A percentile compares a stretch with the other conserved stretches of the same genome.
Evolutionary conservation across 495 filamentous ascomycete genomes (phyloP).

Genomic region (Penicillium pancosmium): DNA sequence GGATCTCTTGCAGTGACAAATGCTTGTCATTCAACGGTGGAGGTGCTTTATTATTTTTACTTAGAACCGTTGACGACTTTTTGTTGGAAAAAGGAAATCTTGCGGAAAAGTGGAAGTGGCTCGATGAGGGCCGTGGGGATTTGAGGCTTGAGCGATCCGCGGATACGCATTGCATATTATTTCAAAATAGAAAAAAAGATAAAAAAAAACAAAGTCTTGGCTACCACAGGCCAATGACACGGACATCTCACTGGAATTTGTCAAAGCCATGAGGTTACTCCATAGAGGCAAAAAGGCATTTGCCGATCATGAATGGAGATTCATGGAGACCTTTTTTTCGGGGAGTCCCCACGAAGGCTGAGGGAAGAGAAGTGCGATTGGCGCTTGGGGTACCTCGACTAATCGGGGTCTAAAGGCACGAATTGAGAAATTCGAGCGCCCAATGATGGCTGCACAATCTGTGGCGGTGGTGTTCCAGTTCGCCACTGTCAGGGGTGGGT

Average conservation of each 20-base stretch:
- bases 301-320: background rate
- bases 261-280: background rate
- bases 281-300: background rate
- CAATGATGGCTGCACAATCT: slow-evolving; percentile 10
- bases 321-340: background rate
- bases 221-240: background rate
- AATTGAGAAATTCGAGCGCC: slow-evolving; percentile 2
- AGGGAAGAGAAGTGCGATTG: background rate
- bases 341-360: slow-evolving; percentile 1
- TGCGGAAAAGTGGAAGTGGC: slow-evolving; percentile 1
- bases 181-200: background rate
- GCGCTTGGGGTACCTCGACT: background rate
- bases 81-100: background rate
- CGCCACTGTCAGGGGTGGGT: slow-evolving; percentile 25
- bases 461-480: slow-evolving; percentile 13
- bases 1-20: slow-evolving; percentile 4
- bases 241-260: slow-evolving; percentile 3
- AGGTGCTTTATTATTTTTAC: slow-evolving; percentile 1
- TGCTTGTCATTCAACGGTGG: slow-evolving; percentile 5
- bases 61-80: background rate
- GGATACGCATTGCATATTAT: slow-evolving; percentile 1
- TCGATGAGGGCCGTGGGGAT: slow-evolving; percentile 2
- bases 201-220: background rate
- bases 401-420: background rate
- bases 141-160: slow-evolving; percentile 1